Conservation (phyloP, 805 yeast genomes). For the Zygotorulaspora chibaensis region DNA sequence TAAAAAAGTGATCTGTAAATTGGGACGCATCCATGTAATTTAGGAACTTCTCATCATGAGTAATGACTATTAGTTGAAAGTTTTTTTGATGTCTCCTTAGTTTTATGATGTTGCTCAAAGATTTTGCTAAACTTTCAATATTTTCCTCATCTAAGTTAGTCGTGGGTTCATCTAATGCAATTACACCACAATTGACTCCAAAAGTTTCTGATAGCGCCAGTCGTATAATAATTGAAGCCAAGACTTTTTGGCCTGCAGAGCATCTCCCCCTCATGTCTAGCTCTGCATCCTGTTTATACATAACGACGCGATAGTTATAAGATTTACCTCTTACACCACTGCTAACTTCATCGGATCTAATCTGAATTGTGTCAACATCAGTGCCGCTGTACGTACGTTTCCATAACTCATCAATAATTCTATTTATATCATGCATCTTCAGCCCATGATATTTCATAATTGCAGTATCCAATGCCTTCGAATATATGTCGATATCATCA, state of each 20-base stretch:
- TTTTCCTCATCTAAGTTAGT: slow-evolving; percentile 90
- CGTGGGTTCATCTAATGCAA: slow-evolving; percentile 96
- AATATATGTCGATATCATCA: slow-evolving; percentile 75
- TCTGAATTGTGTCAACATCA: slow-evolving; percentile 86
- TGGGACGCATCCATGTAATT: slow-evolving; percentile 78
- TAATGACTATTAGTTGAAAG: slow-evolving; percentile 91
- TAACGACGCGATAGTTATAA: slow-evolving; percentile 89
- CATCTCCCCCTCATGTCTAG: slow-evolving; percentile 98
- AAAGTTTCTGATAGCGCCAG: slow-evolving; percentile 93
- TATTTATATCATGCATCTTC: slow-evolving; percentile 90
- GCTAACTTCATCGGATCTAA: slow-evolving; percentile 66
- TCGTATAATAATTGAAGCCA: slow-evolving; percentile 87
- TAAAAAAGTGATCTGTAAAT: slow-evolving; percentile 83
- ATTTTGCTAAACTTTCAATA: slow-evolving; percentile 78
- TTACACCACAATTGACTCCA: slow-evolving; percentile 91
- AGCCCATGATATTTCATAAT: slow-evolving; percentile 87
- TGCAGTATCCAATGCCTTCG: slow-evolving; percentile 84
- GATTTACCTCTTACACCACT: slow-evolving; percentile 48
- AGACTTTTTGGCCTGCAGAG: slow-evolving; percentile 95
- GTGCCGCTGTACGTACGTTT: slow-evolving; percentile 90
- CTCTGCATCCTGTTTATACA: slow-evolving; percentile 89
- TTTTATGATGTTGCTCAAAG: slow-evolving; percentile 70
- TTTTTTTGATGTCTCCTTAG: slow-evolving; percentile 73
- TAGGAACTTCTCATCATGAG: slow-evolving; percentile 92
- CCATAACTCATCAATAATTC: slow-evolving; percentile 89